These are phyloP conservation scores for Acmispon strigosus DNA, from an alignment of 306 rosid genomes.

Conservation along the genomic window DNA sequence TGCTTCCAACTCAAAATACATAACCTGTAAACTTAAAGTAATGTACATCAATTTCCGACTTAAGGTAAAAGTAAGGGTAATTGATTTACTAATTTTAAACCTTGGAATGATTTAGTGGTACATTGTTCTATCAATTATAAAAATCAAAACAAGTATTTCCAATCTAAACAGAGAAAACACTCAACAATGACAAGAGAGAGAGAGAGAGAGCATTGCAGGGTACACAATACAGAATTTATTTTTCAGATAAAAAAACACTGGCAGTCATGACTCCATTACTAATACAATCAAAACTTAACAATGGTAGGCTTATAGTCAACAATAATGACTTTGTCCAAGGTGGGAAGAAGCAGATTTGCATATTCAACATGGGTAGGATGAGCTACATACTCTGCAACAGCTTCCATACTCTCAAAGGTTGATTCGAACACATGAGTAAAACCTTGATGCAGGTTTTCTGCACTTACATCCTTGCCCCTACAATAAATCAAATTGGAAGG, in stretches of 20 bases:
- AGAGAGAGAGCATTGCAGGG: background rate
- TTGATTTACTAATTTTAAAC: background rate
- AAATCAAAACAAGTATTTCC: background rate
- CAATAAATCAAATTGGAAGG: background rate
- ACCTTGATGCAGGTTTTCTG: slow-evolving; percentile 76
- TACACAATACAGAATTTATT: background rate
- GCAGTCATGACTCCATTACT: background rate
- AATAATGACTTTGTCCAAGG: slow-evolving; percentile 50
- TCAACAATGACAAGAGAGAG: background rate
- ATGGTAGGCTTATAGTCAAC: slow-evolving; percentile 67
- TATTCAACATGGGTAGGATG: slow-evolving; percentile 74
- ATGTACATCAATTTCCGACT: background rate
- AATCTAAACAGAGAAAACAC: background rate
- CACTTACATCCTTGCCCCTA: slow-evolving; percentile 80
- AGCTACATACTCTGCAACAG: slow-evolving; percentile 60
- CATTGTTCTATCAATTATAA: background rate
- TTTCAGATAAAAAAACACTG: background rate
- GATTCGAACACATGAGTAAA: slow-evolving; percentile 85
- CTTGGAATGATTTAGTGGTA: background rate
- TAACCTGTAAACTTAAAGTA: too few species aligned
- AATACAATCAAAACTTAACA: slow-evolving; percentile 15
- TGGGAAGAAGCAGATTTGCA: slow-evolving; percentile 45
- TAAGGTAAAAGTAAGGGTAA: background rate
- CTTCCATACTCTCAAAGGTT: slow-evolving; percentile 73
- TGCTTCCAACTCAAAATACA: too few species aligned